phyloP scores from a whole-genome alignment of 2,329 filamentous ascomycete species.

The Colletotrichum endophyticum region DNA sequence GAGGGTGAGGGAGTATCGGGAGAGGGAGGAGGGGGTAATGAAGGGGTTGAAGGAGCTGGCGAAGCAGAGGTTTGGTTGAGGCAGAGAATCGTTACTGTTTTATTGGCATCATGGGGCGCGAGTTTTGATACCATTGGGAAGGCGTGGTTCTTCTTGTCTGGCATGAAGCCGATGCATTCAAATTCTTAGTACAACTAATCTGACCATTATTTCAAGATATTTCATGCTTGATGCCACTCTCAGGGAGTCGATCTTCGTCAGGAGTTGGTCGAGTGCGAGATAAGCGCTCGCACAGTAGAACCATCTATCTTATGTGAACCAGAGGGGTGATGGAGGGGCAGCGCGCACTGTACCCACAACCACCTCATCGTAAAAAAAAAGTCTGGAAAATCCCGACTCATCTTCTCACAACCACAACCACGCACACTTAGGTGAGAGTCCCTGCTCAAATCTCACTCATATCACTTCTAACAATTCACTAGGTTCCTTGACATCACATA shows the following conservation, averaged over 20 bases:
- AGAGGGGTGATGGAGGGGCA: not conserved
- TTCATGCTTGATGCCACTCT: not conserved
- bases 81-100: not conserved
- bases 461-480: not conserved
- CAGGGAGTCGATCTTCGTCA: not conserved
- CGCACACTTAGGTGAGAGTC: not conserved
- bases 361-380: not conserved
- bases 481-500: rapidly evolving
- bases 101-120: not conserved
- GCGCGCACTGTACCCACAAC: slow-evolving; percentile 18
- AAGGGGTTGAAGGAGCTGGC: slow-evolving; percentile 81
- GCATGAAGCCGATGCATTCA: not conserved
- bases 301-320: not conserved
- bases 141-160: not conserved
- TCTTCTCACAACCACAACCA: not conserved
- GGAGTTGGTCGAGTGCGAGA: not conserved
- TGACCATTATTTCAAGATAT: not conserved
- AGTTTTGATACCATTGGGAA: not conserved
- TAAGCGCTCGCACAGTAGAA: not conserved
- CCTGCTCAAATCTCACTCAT: not conserved
- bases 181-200: not conserved
- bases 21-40: slow-evolving; percentile 86
- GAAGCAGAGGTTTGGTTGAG: slow-evolving; percentile 74
- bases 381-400: slow-evolving; percentile 4
- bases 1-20: slow-evolving; percentile 69